Percentiles rank a stretch among this genome's conserved stretches.
Conservation (phyloP, 257 asterid species). For the Gardenia jasminoides region DNA sequence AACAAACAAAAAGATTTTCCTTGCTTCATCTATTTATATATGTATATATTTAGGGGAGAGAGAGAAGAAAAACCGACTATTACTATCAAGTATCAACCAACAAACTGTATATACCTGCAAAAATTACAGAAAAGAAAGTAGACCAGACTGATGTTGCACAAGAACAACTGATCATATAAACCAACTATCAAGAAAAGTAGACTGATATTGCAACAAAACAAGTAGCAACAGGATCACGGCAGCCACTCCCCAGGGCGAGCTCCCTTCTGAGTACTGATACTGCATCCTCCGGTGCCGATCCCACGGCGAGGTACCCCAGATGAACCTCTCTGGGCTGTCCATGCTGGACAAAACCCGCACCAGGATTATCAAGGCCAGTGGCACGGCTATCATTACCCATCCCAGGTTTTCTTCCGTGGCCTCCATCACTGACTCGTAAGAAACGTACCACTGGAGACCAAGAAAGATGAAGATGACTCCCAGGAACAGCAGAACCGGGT, state of each 20-base stretch:
- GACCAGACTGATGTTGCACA: no score
- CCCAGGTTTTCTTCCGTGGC: slow-evolving; percentile 75
- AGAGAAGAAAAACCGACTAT: no score
- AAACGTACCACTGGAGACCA: slow-evolving; percentile 76
- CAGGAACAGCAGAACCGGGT: slow-evolving; percentile 65
- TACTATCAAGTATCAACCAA: no score
- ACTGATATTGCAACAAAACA: slow-evolving; percentile 66
- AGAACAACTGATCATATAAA: slow-evolving; percentile 27
- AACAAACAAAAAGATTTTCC: not conserved
- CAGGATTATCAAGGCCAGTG: slow-evolving; percentile 53
- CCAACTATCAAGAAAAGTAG: slow-evolving; percentile 77
- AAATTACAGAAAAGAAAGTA: no score
- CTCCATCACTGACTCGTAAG: slow-evolving; percentile 68
- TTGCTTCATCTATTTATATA: not conserved
- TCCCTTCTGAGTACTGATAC: slow-evolving; percentile 43
- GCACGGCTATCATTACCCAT: slow-evolving; percentile 63
- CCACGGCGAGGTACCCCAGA: slow-evolving; percentile 46
- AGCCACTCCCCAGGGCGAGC: slow-evolving; percentile 89
- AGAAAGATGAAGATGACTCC: slow-evolving; percentile 66
- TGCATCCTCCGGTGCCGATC: slow-evolving; percentile 38
- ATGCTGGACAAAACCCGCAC: slow-evolving; percentile 51
- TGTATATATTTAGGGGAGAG: no score
- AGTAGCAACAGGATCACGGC: slow-evolving; percentile 69
- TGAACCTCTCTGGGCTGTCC: slow-evolving; percentile 41
- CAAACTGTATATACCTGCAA: no score